phyloP scores from a whole-genome alignment of 176 grass and related monocot species.

The Elymus sibiricus region DNA sequence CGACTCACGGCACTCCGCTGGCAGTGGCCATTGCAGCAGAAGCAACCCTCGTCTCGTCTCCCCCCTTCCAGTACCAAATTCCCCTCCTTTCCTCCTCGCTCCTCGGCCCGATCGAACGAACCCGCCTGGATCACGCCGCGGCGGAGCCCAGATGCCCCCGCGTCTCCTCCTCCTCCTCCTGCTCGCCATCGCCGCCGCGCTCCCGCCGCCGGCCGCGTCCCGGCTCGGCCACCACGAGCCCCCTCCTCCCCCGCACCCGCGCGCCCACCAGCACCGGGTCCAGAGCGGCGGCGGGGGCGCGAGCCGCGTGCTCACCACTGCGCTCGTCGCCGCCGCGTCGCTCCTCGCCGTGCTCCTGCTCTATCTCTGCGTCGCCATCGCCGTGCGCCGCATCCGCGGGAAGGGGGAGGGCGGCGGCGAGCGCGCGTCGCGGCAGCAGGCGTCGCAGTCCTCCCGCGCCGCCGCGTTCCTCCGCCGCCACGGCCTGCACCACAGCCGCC shows the following conservation, averaged over 20 bases:
- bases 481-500: constrained; percentile 55
- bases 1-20: constrained; percentile 9
- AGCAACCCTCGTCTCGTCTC: background rate
- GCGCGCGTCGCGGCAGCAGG: background rate
- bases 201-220: constrained; percentile 30
- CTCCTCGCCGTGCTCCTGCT: constrained; percentile 54
- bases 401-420: background rate
- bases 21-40: background rate
- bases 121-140: constrained; percentile 18
- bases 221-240: background rate
- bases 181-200: background rate
- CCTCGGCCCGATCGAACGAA: background rate
- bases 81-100: background rate
- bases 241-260: background rate
- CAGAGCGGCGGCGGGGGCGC: background rate
- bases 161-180: background rate
- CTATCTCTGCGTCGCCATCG: constrained; percentile 50
- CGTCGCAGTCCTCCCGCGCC: constrained; percentile 29
- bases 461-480: constrained; percentile 65
- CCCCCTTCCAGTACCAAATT: background rate
- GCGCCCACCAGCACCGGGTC: background rate
- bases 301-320: constrained; percentile 28
- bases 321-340: constrained; percentile 32
- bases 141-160: constrained; percentile 26
- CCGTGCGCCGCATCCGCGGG: constrained; percentile 43